These are phyloP conservation scores for Euphorbia pulcherrima DNA, from an alignment of 345 rosid genomes.

Conservation along the genomic window DNA sequence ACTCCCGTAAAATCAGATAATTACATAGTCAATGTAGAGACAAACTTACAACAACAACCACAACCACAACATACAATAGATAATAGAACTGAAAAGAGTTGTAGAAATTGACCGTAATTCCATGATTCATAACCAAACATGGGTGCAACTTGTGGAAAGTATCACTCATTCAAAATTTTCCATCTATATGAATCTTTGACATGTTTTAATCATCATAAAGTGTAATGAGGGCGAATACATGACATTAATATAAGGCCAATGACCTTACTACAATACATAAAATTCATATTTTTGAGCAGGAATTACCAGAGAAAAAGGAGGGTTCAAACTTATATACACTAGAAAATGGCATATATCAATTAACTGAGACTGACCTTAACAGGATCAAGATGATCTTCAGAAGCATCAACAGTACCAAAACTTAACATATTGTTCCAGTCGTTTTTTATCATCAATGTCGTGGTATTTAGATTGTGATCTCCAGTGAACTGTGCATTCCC, in stretches of 20 bases:
- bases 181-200: background rate
- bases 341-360: slow-evolving; percentile 6
- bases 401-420: slow-evolving; percentile 28
- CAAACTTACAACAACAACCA: background rate
- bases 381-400: slow-evolving; percentile 29
- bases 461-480: slow-evolving; percentile 31
- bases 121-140: background rate
- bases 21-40: background rate
- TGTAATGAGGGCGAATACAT: too few relatives aligned
- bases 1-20: background rate
- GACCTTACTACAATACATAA: background rate
- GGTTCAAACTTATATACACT: background rate
- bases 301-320: background rate
- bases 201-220: too few relatives aligned
- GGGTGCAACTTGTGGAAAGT: background rate
- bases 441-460: slow-evolving; percentile 28
- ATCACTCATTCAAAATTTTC: background rate
- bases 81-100: background rate
- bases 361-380: slow-evolving; percentile 52
- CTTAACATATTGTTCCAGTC: slow-evolving; percentile 19
- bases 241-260: background rate
- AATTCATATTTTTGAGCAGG: background rate
- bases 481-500: slow-evolving; percentile 20
- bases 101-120: background rate
- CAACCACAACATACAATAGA: background rate